These are phyloP conservation scores for Gamarada debralockiae DNA, from an alignment of 495 filamentous ascomycete genomes.

Conservation along the genomic window DNA sequence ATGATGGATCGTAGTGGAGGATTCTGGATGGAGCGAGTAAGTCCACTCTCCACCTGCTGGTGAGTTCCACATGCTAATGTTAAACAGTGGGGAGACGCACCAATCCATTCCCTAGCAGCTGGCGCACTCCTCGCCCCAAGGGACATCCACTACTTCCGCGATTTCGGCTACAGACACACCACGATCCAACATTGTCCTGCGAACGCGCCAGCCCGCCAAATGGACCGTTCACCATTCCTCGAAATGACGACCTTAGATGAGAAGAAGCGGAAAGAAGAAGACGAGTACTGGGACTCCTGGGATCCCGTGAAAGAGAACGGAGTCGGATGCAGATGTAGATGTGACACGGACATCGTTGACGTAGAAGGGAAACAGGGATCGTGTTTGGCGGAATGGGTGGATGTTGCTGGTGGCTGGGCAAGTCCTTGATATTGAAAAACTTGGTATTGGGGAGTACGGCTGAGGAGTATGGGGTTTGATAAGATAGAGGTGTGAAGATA, in stretches of 20 bases:
- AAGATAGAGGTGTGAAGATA: no score
- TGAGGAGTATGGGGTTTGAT: no score
- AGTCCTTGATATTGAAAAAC: conserved; percentile 38
- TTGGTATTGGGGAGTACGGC: no score
- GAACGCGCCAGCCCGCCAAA: conserved; percentile 88
- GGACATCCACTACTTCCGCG: conserved; percentile 98
- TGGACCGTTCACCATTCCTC: conserved; percentile 74
- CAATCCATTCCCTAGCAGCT: conserved; percentile 95
- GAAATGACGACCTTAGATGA: conserved; percentile 83
- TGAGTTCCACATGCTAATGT: conserved; percentile 27
- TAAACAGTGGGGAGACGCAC: conserved; percentile 91
- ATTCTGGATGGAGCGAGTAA: conserved; percentile 97
- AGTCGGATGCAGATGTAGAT: conserved; percentile 93
- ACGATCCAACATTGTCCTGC: conserved; percentile 98
- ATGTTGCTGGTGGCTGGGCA: conserved; percentile 94
- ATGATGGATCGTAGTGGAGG: conserved; percentile 98
- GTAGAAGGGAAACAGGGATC: conserved; percentile 96
- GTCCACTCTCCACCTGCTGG: conserved; percentile 28
- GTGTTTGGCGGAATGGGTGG: conserved; percentile 95
- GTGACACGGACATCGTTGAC: conserved; percentile 97
- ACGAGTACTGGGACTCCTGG: conserved; percentile 90
- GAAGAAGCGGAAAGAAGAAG: conserved; percentile 86
- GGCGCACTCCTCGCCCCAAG: conserved; percentile 75
- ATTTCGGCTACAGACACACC: conserved; percentile 97
- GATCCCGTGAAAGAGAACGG: conserved; percentile 92